Evolutionary conservation across 2,329 filamentous ascomycete species (phyloP), one percentile per base, ranked within the genome.

Genomic region (Curvularia sp.): DNA sequence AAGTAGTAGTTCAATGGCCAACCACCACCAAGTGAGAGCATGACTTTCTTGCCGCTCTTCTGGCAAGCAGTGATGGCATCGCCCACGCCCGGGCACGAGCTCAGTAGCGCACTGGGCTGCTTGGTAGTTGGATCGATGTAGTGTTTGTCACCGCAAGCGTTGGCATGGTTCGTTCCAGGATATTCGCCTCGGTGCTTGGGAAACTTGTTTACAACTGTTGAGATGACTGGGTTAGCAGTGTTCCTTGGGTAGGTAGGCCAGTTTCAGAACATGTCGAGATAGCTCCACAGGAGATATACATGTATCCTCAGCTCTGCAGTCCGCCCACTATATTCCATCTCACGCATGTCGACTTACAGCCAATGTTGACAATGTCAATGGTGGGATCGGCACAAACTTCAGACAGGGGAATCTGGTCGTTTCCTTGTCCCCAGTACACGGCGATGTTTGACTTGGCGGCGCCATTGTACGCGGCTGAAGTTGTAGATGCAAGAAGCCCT

Each of bases 391-490:
- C 67, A 72, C 85, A 87, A 63, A 83, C 82, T 49, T 82, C 75
- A 34, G 77, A 72, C 21, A 87, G 77, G 18, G 80, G 76, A 21
- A 75, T 71, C 63, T 87, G 84, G 53, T 76, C 54, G 13, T 70
- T 57, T 59, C 84, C 84, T 78, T 86, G 83, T 47, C 85, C 84
- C 77, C 80, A 86, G 74, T 86, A 86, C 43, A 84, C 77, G 23
- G 78, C 83, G 46, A 85, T 75, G 64, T 85, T 85, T 38, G 74
- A 77, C 52, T 78, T 80, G 8, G 78, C 72, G 47, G 71, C 62
- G 21, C 74, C 68, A 71, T 81, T 70, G 61, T 83, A 79, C 38
- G 75, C 75, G 56, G 78, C 76, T 41, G 75, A 76, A 45, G 70
- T 68, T 27, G 77, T 68, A n/a, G 77, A 67, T 43, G 72, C 67